phyloP scores from a whole-genome alignment of 352 stramenopile species.

The Phytophthora tubulina region DNA sequence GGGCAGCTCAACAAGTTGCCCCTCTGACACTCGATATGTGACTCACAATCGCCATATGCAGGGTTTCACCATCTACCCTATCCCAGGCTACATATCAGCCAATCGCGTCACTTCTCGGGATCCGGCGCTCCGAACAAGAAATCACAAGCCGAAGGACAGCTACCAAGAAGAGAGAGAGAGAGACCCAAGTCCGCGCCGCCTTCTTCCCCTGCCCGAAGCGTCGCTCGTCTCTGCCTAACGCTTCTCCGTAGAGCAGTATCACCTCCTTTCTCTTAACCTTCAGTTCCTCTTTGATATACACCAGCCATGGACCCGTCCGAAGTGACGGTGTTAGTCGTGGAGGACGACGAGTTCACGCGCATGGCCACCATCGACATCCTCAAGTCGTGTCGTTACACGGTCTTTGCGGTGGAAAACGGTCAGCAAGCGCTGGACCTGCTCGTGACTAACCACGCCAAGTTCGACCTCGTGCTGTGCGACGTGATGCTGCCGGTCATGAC shows the following conservation, averaged over 20 bases:
- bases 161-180: not conserved
- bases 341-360: slow-evolving; percentile 92
- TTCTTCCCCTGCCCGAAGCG: slow-evolving; percentile 24
- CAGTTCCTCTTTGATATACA: too few relatives aligned
- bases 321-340: slow-evolving; percentile 90
- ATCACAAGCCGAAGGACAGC: slow-evolving; percentile 11
- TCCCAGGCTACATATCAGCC: slow-evolving; percentile 10
- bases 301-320: slow-evolving; percentile 83
- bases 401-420: slow-evolving; percentile 88
- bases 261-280: too few relatives aligned
- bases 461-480: slow-evolving; percentile 91
- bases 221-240: slow-evolving; percentile 32
- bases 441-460: slow-evolving; percentile 74
- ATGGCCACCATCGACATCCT: slow-evolving; percentile 92
- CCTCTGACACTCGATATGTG: not conserved
- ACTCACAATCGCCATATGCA: not conserved
- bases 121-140: slow-evolving; percentile 14
- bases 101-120: not conserved
- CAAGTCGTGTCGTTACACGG: slow-evolving; percentile 85
- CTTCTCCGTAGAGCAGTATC: not conserved
- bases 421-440: slow-evolving; percentile 80
- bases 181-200: not conserved
- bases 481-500: slow-evolving; percentile 92
- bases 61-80: slow-evolving; percentile 13
- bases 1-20: not conserved